phyloP scores from a whole-genome alignment of 495 filamentous ascomycete species.

The Usnea hakonensis region DNA sequence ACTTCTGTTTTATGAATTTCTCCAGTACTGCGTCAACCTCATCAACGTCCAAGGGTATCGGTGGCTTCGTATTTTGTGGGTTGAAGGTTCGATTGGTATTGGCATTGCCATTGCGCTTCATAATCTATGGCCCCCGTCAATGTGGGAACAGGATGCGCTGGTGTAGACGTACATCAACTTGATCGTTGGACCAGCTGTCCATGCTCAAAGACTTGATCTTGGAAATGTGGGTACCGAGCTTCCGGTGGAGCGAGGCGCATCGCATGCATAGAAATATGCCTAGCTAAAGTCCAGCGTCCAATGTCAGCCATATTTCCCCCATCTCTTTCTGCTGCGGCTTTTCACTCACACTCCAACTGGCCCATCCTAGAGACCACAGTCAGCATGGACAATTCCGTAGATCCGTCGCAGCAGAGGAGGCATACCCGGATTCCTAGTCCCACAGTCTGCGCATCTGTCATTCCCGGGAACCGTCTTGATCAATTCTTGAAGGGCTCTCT shows the following conservation, averaged over 20 bases:
- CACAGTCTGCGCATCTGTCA: slow-evolving; percentile 90
- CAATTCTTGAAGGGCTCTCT: slow-evolving; percentile 82
- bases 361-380: slow-evolving; percentile 61
- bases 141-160: not conserved
- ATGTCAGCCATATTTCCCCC: slow-evolving; percentile 5
- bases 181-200: slow-evolving; percentile 92
- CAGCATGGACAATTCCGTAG: not conserved
- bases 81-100: slow-evolving; percentile 84
- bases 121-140: slow-evolving; percentile 52
- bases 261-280: slow-evolving; percentile 97
- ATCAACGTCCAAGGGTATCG: slow-evolving; percentile 80
- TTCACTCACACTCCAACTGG: slow-evolving; percentile 89
- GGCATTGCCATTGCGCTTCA: slow-evolving; percentile 83
- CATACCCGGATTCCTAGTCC: slow-evolving; percentile 83
- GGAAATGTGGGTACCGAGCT: slow-evolving; percentile 93
- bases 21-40: slow-evolving; percentile 91
- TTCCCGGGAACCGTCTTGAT: slow-evolving; percentile 84
- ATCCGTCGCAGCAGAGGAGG: slow-evolving; percentile 8
- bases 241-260: slow-evolving; percentile 91
- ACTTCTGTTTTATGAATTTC: slow-evolving; percentile 88
- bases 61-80: slow-evolving; percentile 68
- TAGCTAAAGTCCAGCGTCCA: slow-evolving; percentile 46
- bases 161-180: slow-evolving; percentile 69
- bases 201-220: slow-evolving; percentile 98
- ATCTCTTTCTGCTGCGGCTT: not conserved